phyloP scores from a whole-genome alignment of 306 rosid species.

The Citrullus mucosospermus region DNA sequence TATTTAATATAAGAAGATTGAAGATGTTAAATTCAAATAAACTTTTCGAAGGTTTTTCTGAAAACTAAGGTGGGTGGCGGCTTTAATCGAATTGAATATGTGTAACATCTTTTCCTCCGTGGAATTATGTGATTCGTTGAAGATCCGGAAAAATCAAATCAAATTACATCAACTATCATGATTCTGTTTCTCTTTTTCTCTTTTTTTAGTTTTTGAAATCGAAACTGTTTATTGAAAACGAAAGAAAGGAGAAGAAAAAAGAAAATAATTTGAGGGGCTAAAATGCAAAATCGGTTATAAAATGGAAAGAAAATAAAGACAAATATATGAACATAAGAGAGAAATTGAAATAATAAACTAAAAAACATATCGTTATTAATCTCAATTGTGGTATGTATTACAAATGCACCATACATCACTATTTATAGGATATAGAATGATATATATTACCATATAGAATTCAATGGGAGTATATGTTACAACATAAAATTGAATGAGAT shows the following conservation, averaged over 20 bases:
- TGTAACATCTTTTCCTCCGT: background rate
- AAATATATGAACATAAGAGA: too few species aligned
- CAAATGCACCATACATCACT: too few species aligned
- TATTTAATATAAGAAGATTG: background rate
- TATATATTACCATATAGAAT: too few species aligned
- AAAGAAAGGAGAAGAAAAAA: background rate
- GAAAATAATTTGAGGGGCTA: background rate
- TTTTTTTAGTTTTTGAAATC: background rate
- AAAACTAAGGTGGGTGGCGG: background rate
- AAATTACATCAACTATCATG: background rate
- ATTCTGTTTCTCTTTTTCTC: background rate
- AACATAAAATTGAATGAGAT: too few species aligned
- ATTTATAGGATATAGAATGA: too few species aligned
- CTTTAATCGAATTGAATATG: background rate
- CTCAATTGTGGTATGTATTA: too few species aligned
- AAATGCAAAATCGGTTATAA: background rate
- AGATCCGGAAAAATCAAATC: background rate
- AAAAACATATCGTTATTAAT: too few species aligned
- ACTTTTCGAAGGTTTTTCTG: background rate
- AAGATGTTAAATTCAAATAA: background rate
- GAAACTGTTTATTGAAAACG: background rate
- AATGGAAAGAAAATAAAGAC: too few species aligned
- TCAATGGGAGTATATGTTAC: too few species aligned
- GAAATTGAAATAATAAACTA: too few species aligned
- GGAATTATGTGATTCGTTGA: background rate